phyloP scores from a whole-genome alignment of 495 filamentous ascomycete species.

The Penicillium daleae region DNA sequence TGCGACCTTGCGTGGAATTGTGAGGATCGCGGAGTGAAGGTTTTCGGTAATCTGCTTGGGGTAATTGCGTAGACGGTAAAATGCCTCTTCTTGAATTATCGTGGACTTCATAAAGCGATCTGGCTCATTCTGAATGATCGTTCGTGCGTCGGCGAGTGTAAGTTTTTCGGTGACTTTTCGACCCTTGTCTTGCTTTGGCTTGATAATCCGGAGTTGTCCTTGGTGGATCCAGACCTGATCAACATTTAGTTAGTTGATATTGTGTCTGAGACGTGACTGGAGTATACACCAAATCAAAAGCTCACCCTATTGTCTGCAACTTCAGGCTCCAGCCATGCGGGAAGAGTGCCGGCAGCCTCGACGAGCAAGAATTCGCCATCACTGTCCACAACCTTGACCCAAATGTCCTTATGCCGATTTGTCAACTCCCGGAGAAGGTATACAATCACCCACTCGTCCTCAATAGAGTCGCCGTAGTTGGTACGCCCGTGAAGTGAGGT shows the following conservation, averaged over 20 bases:
- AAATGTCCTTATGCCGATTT: constrained; percentile 70
- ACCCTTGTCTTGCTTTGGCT: constrained; percentile 47
- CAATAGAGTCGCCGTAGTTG: constrained; percentile 89
- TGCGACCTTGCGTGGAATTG: constrained; percentile 82
- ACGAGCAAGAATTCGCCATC: constrained; percentile 96
- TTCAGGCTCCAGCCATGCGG: constrained; percentile 91
- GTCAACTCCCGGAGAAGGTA: constrained; percentile 86
- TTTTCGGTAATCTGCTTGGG: constrained; percentile 71
- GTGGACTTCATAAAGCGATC: constrained; percentile 63
- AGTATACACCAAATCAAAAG: not conserved
- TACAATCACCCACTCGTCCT: constrained; percentile 96
- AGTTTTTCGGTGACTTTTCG: constrained; percentile 52
- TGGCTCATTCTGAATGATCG: constrained; percentile 56
- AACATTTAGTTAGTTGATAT: constrained; percentile 7
- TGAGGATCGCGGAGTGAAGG: constrained; percentile 70
- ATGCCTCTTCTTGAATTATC: constrained; percentile 83
- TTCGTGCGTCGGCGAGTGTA: constrained; percentile 61
- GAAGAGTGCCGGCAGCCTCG: constrained; percentile 87
- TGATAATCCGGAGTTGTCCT: constrained; percentile 75
- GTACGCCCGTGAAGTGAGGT: constrained; percentile 68
- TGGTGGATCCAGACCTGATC: constrained; percentile 73
- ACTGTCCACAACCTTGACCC: constrained; percentile 80
- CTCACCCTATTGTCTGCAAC: constrained; percentile 78
- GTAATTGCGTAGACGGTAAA: constrained; percentile 83
- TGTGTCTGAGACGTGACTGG: too few species aligned